Conservation (phyloP, 495 filamentous ascomycete species). For the Neurospora africana region DNA sequence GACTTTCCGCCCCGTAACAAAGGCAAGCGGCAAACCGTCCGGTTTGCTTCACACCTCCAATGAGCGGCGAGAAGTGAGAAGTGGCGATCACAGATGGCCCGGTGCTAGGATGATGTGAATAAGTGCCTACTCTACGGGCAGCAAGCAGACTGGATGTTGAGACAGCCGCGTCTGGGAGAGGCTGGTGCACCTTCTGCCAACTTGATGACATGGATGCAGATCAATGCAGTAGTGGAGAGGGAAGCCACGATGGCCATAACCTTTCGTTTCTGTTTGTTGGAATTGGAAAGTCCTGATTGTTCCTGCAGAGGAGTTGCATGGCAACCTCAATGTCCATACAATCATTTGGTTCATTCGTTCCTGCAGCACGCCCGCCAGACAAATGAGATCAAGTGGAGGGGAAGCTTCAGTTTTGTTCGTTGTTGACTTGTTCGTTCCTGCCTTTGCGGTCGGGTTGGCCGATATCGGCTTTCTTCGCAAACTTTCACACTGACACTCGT, state of each 20-base stretch:
- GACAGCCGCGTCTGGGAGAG: too few species aligned
- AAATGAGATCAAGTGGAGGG: background rate
- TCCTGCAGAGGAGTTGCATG: background rate
- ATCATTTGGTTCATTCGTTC: background rate
- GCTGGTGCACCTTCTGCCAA: background rate
- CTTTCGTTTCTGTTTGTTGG: background rate
- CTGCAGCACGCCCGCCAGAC: background rate
- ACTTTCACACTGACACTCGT: background rate
- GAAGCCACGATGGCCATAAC: background rate
- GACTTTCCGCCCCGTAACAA: too few species aligned
- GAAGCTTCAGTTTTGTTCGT: background rate
- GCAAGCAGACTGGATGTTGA: too few species aligned
- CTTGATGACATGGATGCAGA: background rate
- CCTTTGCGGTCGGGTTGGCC: background rate
- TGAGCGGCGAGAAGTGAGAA: too few species aligned
- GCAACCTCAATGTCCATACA: too few species aligned
- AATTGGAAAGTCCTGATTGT: background rate
- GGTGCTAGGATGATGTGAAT: too few species aligned
- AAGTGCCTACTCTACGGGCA: too few species aligned
- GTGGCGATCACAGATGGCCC: too few species aligned
- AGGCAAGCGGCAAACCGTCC: too few species aligned
- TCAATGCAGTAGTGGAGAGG: background rate
- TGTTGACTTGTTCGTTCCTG: background rate
- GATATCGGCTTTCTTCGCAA: background rate
- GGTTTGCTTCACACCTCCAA: too few species aligned